Conservation (phyloP, 2,329 filamentous ascomycete genomes). For the Dothideomycetes sp. region DNA sequence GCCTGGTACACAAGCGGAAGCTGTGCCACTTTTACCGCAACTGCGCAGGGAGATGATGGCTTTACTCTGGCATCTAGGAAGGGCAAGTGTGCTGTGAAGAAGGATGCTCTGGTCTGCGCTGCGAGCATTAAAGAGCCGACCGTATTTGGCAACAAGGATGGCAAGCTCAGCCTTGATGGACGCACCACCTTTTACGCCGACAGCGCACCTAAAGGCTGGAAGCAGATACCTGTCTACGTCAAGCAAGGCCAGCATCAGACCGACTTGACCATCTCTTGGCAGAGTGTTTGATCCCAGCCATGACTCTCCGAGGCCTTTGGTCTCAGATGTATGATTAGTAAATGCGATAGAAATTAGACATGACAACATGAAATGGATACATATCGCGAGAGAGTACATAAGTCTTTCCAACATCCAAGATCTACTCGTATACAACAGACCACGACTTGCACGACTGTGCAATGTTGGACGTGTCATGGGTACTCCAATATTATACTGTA, state of each 20-base stretch:
- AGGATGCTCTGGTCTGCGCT: slow-evolving; percentile 45
- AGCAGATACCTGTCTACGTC: slow-evolving; percentile 34
- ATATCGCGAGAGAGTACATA: too few species aligned
- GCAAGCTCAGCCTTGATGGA: slow-evolving; percentile 26
- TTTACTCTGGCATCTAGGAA: slow-evolving; percentile 50
- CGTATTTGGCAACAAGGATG: slow-evolving; percentile 27
- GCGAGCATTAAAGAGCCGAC: slow-evolving; percentile 32
- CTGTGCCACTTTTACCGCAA: slow-evolving; percentile 54
- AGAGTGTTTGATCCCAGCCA: slow-evolving; percentile 14
- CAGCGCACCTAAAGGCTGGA: slow-evolving; percentile 28
- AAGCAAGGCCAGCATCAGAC: slow-evolving; percentile 17
- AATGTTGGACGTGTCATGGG: too few species aligned
- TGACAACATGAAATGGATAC: too few species aligned
- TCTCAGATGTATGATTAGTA: too few species aligned
- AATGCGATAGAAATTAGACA: too few species aligned
- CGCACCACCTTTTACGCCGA: slow-evolving; percentile 33
- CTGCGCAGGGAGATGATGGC: slow-evolving; percentile 26
- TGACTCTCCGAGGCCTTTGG: too few species aligned
- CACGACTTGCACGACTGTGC: too few species aligned
- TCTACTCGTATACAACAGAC: too few species aligned
- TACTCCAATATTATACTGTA: too few species aligned
- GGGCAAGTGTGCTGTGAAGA: slow-evolving; percentile 46
- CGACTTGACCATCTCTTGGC: slow-evolving; percentile 27
- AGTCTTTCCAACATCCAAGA: too few species aligned
- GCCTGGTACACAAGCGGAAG: slow-evolving; percentile 58